A percentile compares a stretch with the other conserved stretches of the same genome.
Evolutionary conservation across 2,329 filamentous ascomycete species (phyloP).

Genomic region (Aspergillus sp.): DNA sequence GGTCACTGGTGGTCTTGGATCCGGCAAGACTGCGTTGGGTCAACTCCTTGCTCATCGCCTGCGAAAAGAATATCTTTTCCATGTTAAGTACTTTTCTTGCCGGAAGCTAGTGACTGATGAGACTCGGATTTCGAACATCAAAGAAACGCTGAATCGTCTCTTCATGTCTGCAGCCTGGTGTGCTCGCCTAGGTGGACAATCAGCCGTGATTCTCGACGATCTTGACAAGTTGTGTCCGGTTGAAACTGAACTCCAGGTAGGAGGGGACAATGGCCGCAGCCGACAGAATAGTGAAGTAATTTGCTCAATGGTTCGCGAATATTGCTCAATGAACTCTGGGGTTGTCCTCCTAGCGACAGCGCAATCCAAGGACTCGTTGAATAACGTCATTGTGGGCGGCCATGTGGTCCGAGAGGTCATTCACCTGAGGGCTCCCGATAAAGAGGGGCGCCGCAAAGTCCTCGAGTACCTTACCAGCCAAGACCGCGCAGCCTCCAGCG

Average conservation of each 20-base stretch:
- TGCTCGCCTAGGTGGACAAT: conserved; percentile 79
- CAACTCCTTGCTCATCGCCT: conserved; percentile 76
- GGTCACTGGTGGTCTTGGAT: conserved; percentile 83
- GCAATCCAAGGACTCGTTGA: conserved; percentile 88
- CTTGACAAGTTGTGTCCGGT: conserved; percentile 89
- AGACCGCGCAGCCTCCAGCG: conserved; percentile 31
- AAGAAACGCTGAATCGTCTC: conserved; percentile 79
- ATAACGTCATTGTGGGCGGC: conserved; percentile 86
- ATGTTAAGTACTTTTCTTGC: conserved; percentile 85
- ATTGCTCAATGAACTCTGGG: conserved; percentile 76
- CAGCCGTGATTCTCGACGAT: conserved; percentile 88
- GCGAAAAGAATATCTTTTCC: conserved; percentile 73
- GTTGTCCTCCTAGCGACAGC: conserved; percentile 90
- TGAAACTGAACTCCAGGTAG: conserved; percentile 92
- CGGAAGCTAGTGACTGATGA: conserved; percentile 88
- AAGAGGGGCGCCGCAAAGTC: conserved; percentile 82
- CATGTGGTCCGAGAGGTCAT: conserved; percentile 93
- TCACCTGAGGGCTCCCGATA: conserved; percentile 86
- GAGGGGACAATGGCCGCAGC: conserved; percentile 90
- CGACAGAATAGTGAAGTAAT: conserved; percentile 90
- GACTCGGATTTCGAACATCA: conserved; percentile 84
- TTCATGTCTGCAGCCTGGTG: conserved; percentile 94
- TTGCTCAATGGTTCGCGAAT: conserved; percentile 79
- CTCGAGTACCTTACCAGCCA: conserved; percentile 75
- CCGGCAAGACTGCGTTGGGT: conserved; percentile 84